These are phyloP conservation scores for Mycena alexandri DNA, from an alignment of 768 basidiomycete species.

Conservation along the genomic window DNA sequence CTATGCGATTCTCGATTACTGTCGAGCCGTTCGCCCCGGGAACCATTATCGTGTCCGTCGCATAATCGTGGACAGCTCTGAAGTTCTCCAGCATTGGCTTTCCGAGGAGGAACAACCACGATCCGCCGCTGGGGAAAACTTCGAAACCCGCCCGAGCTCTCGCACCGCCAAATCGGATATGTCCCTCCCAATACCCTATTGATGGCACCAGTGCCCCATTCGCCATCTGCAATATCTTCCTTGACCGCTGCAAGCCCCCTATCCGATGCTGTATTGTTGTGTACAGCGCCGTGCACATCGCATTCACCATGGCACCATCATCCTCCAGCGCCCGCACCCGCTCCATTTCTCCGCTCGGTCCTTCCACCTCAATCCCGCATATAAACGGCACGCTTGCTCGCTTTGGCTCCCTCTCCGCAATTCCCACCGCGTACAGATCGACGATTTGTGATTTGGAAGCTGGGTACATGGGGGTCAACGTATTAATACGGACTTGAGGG, in stretches of 20 bases:
- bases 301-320: constrained; percentile 37
- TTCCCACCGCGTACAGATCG: constrained; percentile 21
- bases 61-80: constrained; percentile 35
- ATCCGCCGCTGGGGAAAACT: constrained; percentile 40
- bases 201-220: constrained; percentile 44
- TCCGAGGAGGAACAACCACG: constrained; percentile 32
- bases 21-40: not conserved
- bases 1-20: constrained; percentile 1
- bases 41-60: constrained; percentile 20
- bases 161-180: constrained; percentile 31
- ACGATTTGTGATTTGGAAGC: constrained; percentile 6
- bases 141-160: constrained; percentile 29
- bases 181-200: constrained; percentile 39
- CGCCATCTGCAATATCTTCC: constrained; percentile 45
- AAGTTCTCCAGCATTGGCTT: constrained; percentile 37
- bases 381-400: constrained; percentile 23
- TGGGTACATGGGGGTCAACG: constrained; percentile 15
- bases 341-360: constrained; percentile 34
- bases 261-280: constrained; percentile 4
- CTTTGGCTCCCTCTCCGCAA: constrained; percentile 3
- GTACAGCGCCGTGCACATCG: constrained; percentile 20
- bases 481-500: constrained; percentile 13
- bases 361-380: constrained; percentile 21
- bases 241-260: constrained; percentile 20
- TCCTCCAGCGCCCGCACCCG: constrained; percentile 29